Evolutionary conservation across 805 yeast genomes (phyloP).

Genomic region (Ogataea methanolica): DNA sequence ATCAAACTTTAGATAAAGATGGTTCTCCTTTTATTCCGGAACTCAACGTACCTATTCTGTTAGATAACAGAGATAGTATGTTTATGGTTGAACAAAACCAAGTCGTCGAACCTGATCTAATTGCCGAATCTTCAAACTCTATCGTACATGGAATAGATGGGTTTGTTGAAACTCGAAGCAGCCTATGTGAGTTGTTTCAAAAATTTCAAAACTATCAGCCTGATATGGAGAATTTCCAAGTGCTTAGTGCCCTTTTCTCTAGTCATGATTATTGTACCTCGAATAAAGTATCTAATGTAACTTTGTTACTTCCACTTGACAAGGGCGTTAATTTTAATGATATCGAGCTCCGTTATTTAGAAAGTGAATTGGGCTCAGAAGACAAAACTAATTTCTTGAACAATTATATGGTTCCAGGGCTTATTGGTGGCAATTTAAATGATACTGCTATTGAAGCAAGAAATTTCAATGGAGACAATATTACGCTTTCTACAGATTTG

Average conservation of each 20-base stretch:
- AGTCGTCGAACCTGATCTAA: conserved; percentile 54
- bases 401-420: conserved; percentile 35
- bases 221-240: conserved; percentile 11
- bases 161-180: conserved; percentile 34
- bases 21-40: conserved; percentile 17
- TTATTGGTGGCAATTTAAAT: conserved; percentile 39
- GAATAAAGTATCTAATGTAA: conserved; percentile 29
- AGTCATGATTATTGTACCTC: conserved; percentile 16
- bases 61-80: conserved; percentile 28
- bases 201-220: conserved; percentile 11
- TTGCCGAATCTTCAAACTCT: conserved; percentile 59
- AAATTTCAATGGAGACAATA: conserved; percentile 26
- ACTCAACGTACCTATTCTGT: conserved; percentile 28
- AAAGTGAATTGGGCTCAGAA: conserved; percentile 23
- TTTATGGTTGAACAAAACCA: conserved; percentile 37
- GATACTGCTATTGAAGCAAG: conserved; percentile 6
- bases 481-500: conserved; percentile 18
- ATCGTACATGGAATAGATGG: conserved; percentile 61
- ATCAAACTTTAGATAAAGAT: conserved; percentile 18
- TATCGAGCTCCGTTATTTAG: conserved; percentile 43
- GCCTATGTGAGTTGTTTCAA: conserved; percentile 34
- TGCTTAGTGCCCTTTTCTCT: conserved; percentile 16
- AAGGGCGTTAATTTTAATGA: conserved; percentile 32
- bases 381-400: conserved; percentile 27
- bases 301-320: conserved; percentile 46